Conservation (phyloP, 306 rosid species). For the Glycyrrhiza uralensis region DNA sequence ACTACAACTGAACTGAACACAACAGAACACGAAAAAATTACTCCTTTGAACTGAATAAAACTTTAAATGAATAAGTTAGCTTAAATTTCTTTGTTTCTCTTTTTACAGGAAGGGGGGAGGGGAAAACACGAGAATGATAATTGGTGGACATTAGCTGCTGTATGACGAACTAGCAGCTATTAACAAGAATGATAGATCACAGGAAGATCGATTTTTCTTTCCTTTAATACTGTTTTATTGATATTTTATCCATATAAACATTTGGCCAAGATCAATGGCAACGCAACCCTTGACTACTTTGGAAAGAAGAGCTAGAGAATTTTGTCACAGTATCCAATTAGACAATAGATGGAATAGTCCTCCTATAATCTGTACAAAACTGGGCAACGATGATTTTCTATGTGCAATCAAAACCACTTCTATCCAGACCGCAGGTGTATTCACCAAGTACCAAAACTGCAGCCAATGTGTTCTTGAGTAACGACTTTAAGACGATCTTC, state of each 20-base stretch:
- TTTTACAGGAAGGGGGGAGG: not conserved
- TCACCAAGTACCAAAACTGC: constrained; percentile 63
- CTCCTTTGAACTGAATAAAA: not conserved
- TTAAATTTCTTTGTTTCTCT: not conserved
- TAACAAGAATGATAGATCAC: constrained; percentile 3
- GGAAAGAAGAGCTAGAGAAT: constrained; percentile 29
- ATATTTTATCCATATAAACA: constrained; percentile 49
- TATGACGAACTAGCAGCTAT: constrained; percentile 16
- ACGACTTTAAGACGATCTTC: constrained; percentile 62
- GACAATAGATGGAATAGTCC: constrained; percentile 28
- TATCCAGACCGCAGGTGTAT: constrained; percentile 37
- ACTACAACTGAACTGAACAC: not conserved
- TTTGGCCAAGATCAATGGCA: constrained; percentile 45
- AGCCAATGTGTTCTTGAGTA: constrained; percentile 84
- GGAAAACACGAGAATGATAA: not conserved
- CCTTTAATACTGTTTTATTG: constrained; percentile 44
- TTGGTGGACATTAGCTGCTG: no score
- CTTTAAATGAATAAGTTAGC: not conserved
- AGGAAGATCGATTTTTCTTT: constrained; percentile 27
- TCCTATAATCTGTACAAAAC: constrained; percentile 69
- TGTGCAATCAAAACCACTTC: constrained; percentile 59
- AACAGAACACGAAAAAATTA: not conserved
- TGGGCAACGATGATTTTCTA: constrained; percentile 36
- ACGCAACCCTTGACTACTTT: constrained; percentile 37
- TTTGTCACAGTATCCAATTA: constrained; percentile 31